These are phyloP conservation scores for Lentinus brumalis DNA, from an alignment of 768 basidiomycete genomes.

Conservation along the genomic window DNA sequence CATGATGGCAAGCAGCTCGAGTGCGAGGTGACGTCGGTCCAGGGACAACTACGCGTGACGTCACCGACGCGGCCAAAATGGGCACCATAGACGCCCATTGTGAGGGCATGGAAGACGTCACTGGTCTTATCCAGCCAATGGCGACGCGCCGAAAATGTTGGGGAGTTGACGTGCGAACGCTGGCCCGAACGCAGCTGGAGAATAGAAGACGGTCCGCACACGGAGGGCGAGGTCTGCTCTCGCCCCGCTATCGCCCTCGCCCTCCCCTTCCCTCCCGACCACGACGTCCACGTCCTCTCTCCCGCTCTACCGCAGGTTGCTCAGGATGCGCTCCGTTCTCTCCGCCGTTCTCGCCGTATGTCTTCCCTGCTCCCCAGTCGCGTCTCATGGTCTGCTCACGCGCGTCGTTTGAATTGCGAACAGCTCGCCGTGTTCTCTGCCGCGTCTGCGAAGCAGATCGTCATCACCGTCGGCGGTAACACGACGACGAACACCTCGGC, in stretches of 20 bases:
- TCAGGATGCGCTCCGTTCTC: conserved; percentile 25
- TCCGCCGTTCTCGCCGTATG: conserved; percentile 25
- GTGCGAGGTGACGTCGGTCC: background rate
- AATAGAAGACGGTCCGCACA: background rate
- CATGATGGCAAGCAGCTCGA: background rate
- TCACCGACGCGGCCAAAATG: background rate
- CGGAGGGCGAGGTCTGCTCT: background rate
- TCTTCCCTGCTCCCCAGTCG: background rate
- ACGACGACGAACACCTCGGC: conserved; percentile 45
- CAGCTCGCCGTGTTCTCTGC: conserved; percentile 20
- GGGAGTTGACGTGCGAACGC: background rate
- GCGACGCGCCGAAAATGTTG: background rate
- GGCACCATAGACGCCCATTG: background rate
- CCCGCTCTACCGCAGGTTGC: conserved; percentile 11
- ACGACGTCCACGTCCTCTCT: conserved; percentile 19
- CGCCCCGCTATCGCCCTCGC: background rate
- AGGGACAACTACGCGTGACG: background rate
- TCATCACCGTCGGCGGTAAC: conserved; percentile 46
- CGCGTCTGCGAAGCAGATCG: conserved; percentile 40
- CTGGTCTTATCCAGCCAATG: background rate
- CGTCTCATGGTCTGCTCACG: background rate
- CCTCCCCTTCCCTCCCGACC: conserved; percentile 18
- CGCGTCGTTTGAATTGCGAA: background rate
- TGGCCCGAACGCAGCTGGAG: background rate
- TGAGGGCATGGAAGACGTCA: background rate